Percentiles rank a stretch among this genome's conserved stretches.
These are phyloP conservation scores for Irpex sp. DNA, from an alignment of 1,284 basidiomycete genomes.

Conservation along the genomic window DNA sequence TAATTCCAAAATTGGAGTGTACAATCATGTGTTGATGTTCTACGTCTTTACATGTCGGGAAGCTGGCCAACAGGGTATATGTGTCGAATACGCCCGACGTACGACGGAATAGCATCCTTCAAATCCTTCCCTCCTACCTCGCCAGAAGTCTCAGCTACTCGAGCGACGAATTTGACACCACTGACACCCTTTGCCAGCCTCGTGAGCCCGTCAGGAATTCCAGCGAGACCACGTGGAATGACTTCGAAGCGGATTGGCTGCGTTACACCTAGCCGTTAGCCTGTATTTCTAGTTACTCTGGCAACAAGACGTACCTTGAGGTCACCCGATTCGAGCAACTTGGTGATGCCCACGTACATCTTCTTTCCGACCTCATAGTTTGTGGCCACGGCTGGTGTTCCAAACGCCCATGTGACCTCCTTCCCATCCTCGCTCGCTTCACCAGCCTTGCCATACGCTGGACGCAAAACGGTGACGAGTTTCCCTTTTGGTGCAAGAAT, in stretches of 20 bases:
- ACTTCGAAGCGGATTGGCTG: conserved; percentile 21
- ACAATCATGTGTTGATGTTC: too few species aligned
- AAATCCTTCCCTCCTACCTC: not conserved
- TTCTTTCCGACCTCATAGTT: conserved; percentile 9
- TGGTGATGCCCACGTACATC: conserved; percentile 12
- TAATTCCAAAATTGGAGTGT: too few species aligned
- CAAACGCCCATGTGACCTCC: conserved; percentile 10
- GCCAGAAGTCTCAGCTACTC: conserved; percentile 25
- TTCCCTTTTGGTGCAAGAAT: conserved; percentile 19
- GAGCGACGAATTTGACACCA: conserved; percentile 26
- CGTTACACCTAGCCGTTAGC: not conserved
- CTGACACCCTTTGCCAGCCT: conserved; percentile 23
- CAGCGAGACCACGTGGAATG: conserved; percentile 26
- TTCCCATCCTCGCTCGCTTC: conserved; percentile 5
- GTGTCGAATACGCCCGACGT: not conserved
- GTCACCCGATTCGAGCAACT: conserved; percentile 9
- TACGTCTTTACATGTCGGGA: not conserved
- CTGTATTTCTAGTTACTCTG: not conserved
- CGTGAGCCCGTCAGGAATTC: conserved; percentile 24
- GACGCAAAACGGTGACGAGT: not conserved
- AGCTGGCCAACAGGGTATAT: not conserved
- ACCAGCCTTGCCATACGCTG: not conserved
- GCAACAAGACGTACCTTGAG: conserved; percentile 10
- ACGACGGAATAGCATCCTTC: not conserved
- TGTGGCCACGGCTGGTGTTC: conserved; percentile 3